Evolutionary conservation across 495 filamentous ascomycete species (phyloP).

Genomic region (Sabuloglossum arenarium): DNA sequence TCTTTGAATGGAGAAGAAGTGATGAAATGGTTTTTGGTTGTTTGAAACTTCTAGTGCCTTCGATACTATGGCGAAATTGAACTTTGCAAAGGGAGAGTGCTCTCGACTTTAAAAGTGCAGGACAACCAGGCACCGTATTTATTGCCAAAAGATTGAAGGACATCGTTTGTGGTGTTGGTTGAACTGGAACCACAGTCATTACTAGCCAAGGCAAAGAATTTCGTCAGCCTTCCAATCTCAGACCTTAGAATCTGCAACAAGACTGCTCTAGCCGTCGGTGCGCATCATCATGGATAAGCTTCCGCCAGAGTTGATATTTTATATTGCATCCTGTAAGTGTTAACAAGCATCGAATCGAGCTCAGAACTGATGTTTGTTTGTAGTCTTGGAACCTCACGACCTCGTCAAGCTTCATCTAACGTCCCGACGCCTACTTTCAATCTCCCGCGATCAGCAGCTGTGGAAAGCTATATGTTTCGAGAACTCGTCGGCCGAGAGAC

Average conservation of each 20-base stretch:
- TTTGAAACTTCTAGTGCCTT: too few relatives aligned
- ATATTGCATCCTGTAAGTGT: constrained; percentile 50
- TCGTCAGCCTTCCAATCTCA: too few relatives aligned
- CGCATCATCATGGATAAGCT: constrained; percentile 34
- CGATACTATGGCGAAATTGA: too few relatives aligned
- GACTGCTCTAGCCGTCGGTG: not conserved
- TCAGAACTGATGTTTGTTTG: not conserved
- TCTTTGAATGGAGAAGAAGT: too few relatives aligned
- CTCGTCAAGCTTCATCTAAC: constrained; percentile 52
- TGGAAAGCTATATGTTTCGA: constrained; percentile 64
- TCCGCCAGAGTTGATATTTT: constrained; percentile 57
- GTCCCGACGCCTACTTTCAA: constrained; percentile 40
- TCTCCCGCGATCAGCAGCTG: constrained; percentile 51
- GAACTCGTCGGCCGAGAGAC: constrained; percentile 33
- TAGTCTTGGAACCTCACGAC: constrained; percentile 48
- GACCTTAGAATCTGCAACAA: constrained; percentile 4
- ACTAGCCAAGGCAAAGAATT: too few relatives aligned
- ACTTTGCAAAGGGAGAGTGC: too few relatives aligned
- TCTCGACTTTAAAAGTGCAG: too few relatives aligned
- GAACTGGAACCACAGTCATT: too few relatives aligned
- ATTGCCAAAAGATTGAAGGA: too few relatives aligned
- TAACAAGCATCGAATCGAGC: not conserved
- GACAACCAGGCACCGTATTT: too few relatives aligned
- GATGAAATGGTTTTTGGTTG: too few relatives aligned
- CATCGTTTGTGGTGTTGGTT: too few relatives aligned